Conservation (phyloP, 306 rosid species). For the Quercus ilex region DNA sequence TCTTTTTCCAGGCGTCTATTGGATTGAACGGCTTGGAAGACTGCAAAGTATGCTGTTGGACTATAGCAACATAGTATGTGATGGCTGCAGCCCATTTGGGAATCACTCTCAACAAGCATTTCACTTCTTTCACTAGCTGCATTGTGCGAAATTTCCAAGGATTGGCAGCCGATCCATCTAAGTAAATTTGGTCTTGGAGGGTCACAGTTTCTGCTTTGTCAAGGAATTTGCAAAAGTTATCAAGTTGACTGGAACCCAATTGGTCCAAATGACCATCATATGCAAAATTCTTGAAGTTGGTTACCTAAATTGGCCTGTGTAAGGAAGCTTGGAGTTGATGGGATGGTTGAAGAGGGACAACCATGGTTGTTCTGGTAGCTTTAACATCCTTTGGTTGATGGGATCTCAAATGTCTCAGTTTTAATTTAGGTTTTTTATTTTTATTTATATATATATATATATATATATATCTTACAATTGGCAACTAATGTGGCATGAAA, state of each 20-base stretch:
- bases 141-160: slow-evolving; percentile 71
- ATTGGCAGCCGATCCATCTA: slow-evolving; percentile 65
- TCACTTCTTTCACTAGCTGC: slow-evolving; percentile 89
- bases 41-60: slow-evolving; percentile 55
- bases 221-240: slow-evolving; percentile 37
- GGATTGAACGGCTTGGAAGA: slow-evolving; percentile 85
- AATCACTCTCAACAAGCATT: slow-evolving; percentile 61
- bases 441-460: no score
- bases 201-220: slow-evolving; percentile 74
- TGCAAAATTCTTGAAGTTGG: neutral
- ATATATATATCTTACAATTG: no score
- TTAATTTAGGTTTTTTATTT: no score
- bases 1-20: slow-evolving; percentile 47
- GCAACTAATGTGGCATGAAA: no score
- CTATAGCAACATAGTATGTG: slow-evolving; percentile 30
- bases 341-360: slow-evolving; percentile 52
- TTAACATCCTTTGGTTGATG: slow-evolving; percentile 28
- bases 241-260: neutral
- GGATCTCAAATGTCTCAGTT: no score
- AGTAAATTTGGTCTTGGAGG: slow-evolving; percentile 39
- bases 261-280: neutral
- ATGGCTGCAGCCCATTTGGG: slow-evolving; percentile 63
- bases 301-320: slow-evolving; percentile 76
- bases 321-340: slow-evolving; percentile 54
- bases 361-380: slow-evolving; percentile 47